These are phyloP conservation scores for Scytalidium lignicola DNA, from an alignment of 2,329 filamentous ascomycete genomes.

Conservation along the genomic window DNA sequence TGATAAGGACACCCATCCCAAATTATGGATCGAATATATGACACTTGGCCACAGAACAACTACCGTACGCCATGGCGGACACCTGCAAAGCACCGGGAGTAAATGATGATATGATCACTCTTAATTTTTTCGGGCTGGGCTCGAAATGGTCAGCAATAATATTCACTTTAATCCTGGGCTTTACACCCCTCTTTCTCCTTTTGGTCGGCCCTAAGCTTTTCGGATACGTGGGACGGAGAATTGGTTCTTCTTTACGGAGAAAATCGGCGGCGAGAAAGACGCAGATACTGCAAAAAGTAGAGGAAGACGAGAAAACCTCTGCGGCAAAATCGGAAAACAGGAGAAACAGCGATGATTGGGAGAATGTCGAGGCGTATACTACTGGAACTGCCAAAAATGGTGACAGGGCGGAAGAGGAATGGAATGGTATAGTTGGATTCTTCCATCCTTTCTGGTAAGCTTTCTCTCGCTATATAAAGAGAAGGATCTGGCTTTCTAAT, in stretches of 20 bases:
- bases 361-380: slow-evolving; percentile 57
- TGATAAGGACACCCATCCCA: neutral
- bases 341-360: slow-evolving; percentile 59
- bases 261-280: slow-evolving; percentile 58
- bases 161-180: slow-evolving; percentile 24
- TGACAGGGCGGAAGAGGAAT: slow-evolving; percentile 49
- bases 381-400: slow-evolving; percentile 39
- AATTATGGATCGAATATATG: neutral
- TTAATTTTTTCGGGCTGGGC: slow-evolving; percentile 23
- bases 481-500: slow-evolving; percentile 5
- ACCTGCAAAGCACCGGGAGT: slow-evolving; percentile 26
- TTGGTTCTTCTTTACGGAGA: slow-evolving; percentile 58
- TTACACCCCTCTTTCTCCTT: slow-evolving; percentile 25
- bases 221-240: slow-evolving; percentile 28
- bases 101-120: slow-evolving; percentile 19
- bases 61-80: slow-evolving; percentile 19
- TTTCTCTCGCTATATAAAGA: neutral
- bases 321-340: slow-evolving; percentile 17
- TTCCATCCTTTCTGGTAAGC: slow-evolving; percentile 94
- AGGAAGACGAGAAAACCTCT: slow-evolving; percentile 29
- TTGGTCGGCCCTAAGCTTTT: slow-evolving; percentile 22
- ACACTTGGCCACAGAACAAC: neutral
- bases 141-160: slow-evolving; percentile 22
- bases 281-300: slow-evolving; percentile 48
- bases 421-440: slow-evolving; percentile 86